These are phyloP conservation scores for Heimioporus sp. DNA, from an alignment of 768 basidiomycete genomes.

Conservation along the genomic window DNA sequence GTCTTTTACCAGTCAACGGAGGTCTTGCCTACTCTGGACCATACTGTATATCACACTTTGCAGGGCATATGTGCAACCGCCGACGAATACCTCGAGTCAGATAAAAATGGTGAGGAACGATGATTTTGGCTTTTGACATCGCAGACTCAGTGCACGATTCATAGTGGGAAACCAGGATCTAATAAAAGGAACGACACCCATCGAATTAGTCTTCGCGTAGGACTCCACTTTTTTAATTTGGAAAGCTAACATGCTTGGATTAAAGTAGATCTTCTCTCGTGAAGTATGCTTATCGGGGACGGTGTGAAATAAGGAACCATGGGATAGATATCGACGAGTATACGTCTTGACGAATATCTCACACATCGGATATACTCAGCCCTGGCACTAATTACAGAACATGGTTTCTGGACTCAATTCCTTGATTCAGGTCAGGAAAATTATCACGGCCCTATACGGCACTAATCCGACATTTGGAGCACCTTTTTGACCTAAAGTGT, in stretches of 20 bases:
- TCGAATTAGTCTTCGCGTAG: conserved; percentile 15
- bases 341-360: neutral
- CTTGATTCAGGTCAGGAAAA: too few species aligned
- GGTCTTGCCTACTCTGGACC: conserved; percentile 62
- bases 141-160: conserved; percentile 19
- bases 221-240: neutral
- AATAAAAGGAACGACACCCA: neutral
- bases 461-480: too few species aligned
- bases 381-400: neutral
- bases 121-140: conserved; percentile 41
- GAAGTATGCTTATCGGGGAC: neutral
- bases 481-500: too few species aligned
- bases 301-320: neutral
- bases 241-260: neutral
- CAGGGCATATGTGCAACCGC: conserved; percentile 58
- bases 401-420: too few species aligned
- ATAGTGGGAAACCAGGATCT: too few species aligned
- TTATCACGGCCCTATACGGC: too few species aligned
- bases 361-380: too few species aligned
- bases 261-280: neutral
- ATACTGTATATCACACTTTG: conserved; percentile 60
- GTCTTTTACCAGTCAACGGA: conserved; percentile 50
- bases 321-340: neutral
- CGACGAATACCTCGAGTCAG: conserved; percentile 43
- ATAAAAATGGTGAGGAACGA: conserved; percentile 36